These are phyloP conservation scores for Ophiostoma ulmi DNA, from an alignment of 2,329 filamentous ascomycete species.

Conservation along the genomic window DNA sequence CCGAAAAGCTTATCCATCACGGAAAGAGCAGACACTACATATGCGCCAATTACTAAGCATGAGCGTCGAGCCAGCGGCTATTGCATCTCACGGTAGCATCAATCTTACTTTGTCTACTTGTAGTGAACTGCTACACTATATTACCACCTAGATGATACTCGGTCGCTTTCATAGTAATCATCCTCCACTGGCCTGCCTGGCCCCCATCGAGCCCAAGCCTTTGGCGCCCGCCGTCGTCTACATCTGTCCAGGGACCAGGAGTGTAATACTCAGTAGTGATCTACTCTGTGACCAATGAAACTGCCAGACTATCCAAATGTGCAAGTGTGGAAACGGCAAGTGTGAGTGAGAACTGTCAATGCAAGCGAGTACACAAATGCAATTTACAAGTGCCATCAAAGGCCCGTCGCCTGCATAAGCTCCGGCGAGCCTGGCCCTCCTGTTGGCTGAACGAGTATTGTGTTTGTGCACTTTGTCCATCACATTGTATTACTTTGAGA, in stretches of 20 bases:
- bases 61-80: neutral
- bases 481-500: neutral
- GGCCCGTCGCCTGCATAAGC: constrained; percentile 7
- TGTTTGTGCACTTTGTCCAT: neutral
- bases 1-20: neutral
- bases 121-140: neutral
- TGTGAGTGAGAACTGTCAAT: neutral
- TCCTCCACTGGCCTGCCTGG: neutral
- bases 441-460: constrained; percentile 5
- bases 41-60: neutral
- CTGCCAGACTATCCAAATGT: neutral
- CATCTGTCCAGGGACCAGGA: neutral
- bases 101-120: neutral
- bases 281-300: neutral
- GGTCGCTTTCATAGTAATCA: neutral
- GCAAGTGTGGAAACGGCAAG: neutral
- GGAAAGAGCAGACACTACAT: neutral
- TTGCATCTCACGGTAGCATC: neutral
- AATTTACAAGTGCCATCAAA: constrained; percentile 19
- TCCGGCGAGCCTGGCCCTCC: neutral
- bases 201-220: neutral
- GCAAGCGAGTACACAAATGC: neutral
- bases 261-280: neutral
- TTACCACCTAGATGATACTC: neutral
- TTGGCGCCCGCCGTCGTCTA: neutral